Evolutionary conservation across 2,329 filamentous ascomycete genomes (phyloP).

Genomic region (Xylaria sp.): DNA sequence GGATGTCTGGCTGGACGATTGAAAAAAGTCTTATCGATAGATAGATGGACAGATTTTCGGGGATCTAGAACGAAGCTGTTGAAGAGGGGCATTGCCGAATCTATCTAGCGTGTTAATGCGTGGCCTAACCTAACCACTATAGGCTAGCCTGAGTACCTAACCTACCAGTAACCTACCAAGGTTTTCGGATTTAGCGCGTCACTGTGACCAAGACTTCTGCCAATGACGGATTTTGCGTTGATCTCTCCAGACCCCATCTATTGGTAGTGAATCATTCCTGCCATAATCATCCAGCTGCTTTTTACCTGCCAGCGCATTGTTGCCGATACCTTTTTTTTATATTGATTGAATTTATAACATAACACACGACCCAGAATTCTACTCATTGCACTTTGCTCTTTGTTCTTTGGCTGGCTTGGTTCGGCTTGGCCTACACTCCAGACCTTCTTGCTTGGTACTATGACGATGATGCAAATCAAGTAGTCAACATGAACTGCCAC

Average conservation of each 20-base stretch:
- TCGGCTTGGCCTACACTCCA: neutral
- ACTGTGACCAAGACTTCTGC: conserved; percentile 31
- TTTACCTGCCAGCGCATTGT: neutral
- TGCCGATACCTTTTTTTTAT: neutral
- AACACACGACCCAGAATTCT: too few species aligned
- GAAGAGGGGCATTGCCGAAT: conserved; percentile 19
- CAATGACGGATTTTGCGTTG: conserved; percentile 47
- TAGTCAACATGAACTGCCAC: conserved; percentile 46
- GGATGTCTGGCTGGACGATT: conserved; percentile 35
- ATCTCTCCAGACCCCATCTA: conserved; percentile 15
- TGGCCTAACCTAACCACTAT: neutral
- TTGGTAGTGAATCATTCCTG: conserved; percentile 4
- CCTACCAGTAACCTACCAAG: conserved; percentile 7
- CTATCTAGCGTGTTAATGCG: neutral
- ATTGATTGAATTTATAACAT: neutral
- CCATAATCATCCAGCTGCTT: neutral
- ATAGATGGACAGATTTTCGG: neutral
- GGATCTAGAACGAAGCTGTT: neutral
- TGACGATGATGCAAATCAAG: conserved; percentile 28
- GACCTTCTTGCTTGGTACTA: conserved; percentile 29
- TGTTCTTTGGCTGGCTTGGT: neutral
- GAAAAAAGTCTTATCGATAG: conserved; percentile 46
- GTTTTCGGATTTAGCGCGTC: conserved; percentile 35
- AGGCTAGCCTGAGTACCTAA: neutral
- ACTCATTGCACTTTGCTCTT: neutral